phyloP scores from a whole-genome alignment of 139 green algal genomes.

The Tetradesmus lagerheimii region DNA sequence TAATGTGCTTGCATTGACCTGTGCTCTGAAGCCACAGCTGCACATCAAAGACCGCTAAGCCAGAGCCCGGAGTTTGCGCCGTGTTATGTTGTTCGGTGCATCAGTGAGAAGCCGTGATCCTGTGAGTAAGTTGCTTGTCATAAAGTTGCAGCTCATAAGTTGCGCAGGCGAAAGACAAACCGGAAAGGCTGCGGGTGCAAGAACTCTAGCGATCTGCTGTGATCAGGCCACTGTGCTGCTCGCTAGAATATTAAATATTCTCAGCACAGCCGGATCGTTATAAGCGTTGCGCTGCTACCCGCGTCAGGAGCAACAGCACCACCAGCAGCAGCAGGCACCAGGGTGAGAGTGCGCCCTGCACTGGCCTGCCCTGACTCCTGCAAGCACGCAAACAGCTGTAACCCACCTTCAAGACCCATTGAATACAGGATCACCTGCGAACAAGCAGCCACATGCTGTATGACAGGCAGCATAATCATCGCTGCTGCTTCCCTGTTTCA shows the following conservation, averaged over 20 bases:
- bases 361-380: not conserved
- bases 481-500: not conserved
- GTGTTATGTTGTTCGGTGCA: not conserved
- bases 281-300: not conserved
- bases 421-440: not conserved
- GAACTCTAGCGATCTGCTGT: not conserved
- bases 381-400: not conserved
- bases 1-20: not conserved
- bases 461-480: not conserved
- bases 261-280: not conserved
- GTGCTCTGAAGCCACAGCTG: not conserved
- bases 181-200: not conserved
- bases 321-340: not conserved
- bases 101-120: not conserved
- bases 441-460: not conserved
- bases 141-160: not conserved
- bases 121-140: too few species aligned
- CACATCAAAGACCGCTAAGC: not conserved
- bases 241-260: not conserved
- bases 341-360: not conserved
- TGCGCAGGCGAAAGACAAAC: not conserved
- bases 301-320: not conserved
- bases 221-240: not conserved
- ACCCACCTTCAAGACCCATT: not conserved
- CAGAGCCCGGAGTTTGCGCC: not conserved